Evolutionary conservation across 495 filamentous ascomycete species (phyloP).

Genomic region (Zalerion maritima): DNA sequence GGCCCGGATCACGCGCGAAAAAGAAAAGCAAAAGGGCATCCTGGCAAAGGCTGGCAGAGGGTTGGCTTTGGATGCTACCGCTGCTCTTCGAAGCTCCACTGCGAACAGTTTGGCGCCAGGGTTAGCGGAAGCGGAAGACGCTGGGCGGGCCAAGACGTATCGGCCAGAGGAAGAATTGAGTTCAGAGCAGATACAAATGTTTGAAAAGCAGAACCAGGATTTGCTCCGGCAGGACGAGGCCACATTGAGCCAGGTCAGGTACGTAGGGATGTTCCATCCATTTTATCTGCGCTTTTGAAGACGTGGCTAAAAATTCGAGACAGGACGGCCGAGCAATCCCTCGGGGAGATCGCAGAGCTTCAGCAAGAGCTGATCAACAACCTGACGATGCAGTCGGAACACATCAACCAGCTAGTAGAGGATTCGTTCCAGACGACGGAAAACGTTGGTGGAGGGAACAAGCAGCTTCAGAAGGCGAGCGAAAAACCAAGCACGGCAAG

Average conservation of each 20-base stretch:
- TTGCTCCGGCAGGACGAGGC: slow-evolving; percentile 89
- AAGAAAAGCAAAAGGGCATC: slow-evolving; percentile 80
- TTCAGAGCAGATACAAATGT: slow-evolving; percentile 76
- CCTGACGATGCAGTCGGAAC: slow-evolving; percentile 66
- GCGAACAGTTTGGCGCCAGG: slow-evolving; percentile 3
- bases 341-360: slow-evolving; percentile 84
- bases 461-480: slow-evolving; percentile 73
- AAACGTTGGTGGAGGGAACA: slow-evolving; percentile 81
- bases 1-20: slow-evolving; percentile 61
- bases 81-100: slow-evolving; percentile 7
- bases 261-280: slow-evolving; percentile 17
- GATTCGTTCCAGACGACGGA: slow-evolving; percentile 69
- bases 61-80: slow-evolving; percentile 10
- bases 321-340: slow-evolving; percentile 78
- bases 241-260: slow-evolving; percentile 85
- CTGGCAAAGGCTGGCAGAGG: slow-evolving; percentile 49
- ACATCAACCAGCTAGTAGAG: slow-evolving; percentile 75
- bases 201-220: slow-evolving; percentile 82
- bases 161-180: slow-evolving; percentile 49
- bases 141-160: slow-evolving; percentile 9
- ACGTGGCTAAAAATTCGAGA: slow-evolving; percentile 1
- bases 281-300: slow-evolving; percentile 1
- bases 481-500: slow-evolving; percentile 71
- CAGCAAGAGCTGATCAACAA: slow-evolving; percentile 80
- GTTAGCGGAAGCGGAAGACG: slow-evolving; percentile 4